Evolutionary conservation across 495 filamentous ascomycete species (phyloP), one percentile per base, ranked within the genome.

Genomic region (Bombardia bombarda): DNA sequence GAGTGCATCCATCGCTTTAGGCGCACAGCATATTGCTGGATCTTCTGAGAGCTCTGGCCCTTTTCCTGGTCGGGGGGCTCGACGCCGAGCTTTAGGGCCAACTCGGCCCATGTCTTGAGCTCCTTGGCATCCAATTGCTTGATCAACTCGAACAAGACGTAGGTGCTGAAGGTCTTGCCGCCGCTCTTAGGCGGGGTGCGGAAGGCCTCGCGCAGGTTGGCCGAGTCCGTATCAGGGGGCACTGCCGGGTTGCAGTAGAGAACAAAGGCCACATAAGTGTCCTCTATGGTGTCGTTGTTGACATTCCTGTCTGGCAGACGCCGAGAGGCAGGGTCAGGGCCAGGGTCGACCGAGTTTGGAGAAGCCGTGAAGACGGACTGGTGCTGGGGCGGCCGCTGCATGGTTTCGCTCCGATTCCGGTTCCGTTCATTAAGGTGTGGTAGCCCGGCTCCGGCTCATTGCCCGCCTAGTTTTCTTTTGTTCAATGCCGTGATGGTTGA

Each of bases 21-120:
- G 23, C 92, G 73, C 25, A 96, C 92, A 38, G 88, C 87, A 66
- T 98, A 98, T 56, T 98, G 92, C 61, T 96, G 90, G 28, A 98
- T 87, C 60, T 95, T 98, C 61, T 98, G 92, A 2, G 88, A 82
- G 58, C 88, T 95, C 62, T 96, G 87, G 16, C 88, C 87, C 65
- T 92, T 90, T 39, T 84, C 81, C 45, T 79, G 63, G 46, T 82
- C 82, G 12, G 92, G 93, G 21, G 83, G 84, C 51, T 95, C 90
- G 2, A 96, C 92, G 3, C 92, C 92, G 30, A 98, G 66, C 50
- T 88, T 84, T 38, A 89, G 78, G 4, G 89, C 92, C 44, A 98
- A 58, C 58, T 94, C 82, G 22, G 87, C 86, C 92, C 92, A 98
- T 3, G 92, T 98, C 66, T 94, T 96, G 55, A 98, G 79, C 57